phyloP scores from a whole-genome alignment of 2,329 filamentous ascomycete genomes.

The Colletotrichum sp. region DNA sequence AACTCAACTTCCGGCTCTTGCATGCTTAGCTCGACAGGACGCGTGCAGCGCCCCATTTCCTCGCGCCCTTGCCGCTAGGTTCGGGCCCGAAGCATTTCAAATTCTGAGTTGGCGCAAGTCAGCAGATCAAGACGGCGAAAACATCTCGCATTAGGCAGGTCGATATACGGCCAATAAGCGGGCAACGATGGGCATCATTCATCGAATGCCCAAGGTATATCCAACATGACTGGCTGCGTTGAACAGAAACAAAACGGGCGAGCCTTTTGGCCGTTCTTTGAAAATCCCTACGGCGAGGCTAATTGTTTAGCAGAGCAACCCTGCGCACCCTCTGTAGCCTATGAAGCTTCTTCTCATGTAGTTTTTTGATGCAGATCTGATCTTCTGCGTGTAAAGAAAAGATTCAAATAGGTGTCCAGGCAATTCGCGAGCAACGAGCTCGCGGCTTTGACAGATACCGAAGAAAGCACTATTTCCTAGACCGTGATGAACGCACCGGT shows the following conservation, averaged over 20 bases:
- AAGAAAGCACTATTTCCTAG: background rate
- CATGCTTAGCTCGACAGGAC: background rate
- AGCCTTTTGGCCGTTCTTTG: background rate
- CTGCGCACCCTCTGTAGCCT: background rate
- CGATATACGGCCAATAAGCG: background rate
- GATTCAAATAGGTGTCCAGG: background rate
- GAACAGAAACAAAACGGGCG: background rate
- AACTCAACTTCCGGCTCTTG: background rate
- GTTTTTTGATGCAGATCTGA: background rate
- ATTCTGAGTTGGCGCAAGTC: background rate
- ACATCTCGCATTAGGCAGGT: background rate
- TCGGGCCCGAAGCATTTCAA: background rate
- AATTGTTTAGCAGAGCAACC: background rate
- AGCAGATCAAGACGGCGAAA: background rate
- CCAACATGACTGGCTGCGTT: background rate
- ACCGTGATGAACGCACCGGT: background rate
- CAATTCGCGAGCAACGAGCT: background rate
- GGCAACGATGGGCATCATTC: background rate
- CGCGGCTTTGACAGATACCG: background rate
- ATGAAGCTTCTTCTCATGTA: background rate
- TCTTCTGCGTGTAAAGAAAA: background rate
- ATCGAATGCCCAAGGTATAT: background rate
- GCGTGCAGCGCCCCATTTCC: background rate
- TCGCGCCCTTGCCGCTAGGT: background rate
- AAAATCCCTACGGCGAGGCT: background rate